Conservation (phyloP, 192 early-diverging fungal species). For the Chytriomyces sp. region DNA sequence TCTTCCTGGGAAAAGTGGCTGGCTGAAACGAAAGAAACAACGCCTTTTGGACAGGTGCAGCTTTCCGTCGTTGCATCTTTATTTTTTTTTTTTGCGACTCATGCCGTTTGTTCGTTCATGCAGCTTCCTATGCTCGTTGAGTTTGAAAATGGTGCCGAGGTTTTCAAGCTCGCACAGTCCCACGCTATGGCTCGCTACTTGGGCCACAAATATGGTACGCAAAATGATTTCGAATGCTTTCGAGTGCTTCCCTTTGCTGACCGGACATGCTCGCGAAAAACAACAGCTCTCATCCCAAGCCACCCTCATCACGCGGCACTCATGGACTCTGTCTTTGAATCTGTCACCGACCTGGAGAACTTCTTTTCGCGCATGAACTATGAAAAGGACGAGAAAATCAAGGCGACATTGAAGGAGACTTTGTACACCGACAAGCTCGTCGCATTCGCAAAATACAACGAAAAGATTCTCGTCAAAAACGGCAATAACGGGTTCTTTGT, state of each 20-base stretch:
- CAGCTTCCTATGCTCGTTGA: constrained; percentile 33
- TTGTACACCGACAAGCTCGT: constrained; percentile 13
- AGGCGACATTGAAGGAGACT: background rate
- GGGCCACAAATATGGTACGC: constrained; percentile 10
- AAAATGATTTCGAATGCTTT: too few relatives aligned
- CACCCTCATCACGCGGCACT: constrained; percentile 2
- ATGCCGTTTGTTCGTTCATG: background rate
- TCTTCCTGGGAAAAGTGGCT: constrained; percentile 6
- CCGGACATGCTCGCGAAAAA: background rate
- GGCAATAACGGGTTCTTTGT: constrained; percentile 16
- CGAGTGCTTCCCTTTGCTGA: background rate
- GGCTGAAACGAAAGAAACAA: background rate
- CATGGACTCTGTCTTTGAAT: constrained; percentile 23
- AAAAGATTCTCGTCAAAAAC: constrained; percentile 6
- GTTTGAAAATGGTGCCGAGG: constrained; percentile 18
- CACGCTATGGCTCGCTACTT: constrained; percentile 32
- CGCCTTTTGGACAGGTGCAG: constrained; percentile 31
- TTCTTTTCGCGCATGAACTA: background rate
- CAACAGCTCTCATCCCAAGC: background rate
- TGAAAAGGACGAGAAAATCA: constrained; percentile 12
- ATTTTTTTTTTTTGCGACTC: background rate
- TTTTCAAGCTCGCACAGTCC: constrained; percentile 31
- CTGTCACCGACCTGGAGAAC: constrained; percentile 13
- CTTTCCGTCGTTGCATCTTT: background rate
- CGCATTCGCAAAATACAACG: constrained; percentile 1